A percentile compares a stretch with the other conserved stretches of the same genome.
These are phyloP conservation scores for Crataegus laevigata DNA, from an alignment of 306 rosid genomes.

Conservation along the genomic window DNA sequence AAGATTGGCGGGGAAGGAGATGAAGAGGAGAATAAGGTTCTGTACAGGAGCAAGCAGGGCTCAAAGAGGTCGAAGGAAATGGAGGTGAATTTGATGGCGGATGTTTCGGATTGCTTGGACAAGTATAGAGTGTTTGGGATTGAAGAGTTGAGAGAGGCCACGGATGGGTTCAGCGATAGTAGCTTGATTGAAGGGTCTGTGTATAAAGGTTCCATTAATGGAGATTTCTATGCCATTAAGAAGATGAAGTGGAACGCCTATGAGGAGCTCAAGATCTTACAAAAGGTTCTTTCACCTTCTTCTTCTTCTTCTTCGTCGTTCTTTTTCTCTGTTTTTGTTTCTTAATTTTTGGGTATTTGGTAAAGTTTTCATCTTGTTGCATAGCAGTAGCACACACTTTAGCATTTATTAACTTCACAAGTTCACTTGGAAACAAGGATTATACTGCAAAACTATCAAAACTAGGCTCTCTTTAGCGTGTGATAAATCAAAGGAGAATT, in stretches of 20 bases:
- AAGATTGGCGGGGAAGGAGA: conserved; percentile 11
- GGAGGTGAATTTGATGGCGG: conserved; percentile 66
- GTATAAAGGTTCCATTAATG: conserved; percentile 56
- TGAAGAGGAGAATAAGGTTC: conserved; percentile 23
- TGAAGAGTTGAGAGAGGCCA: conserved; percentile 61
- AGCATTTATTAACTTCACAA: background rate
- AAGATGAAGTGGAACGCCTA: conserved; percentile 95
- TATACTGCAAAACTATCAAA: background rate
- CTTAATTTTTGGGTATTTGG: background rate
- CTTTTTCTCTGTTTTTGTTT: background rate
- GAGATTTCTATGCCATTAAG: conserved; percentile 68
- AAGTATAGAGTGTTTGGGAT: conserved; percentile 73
- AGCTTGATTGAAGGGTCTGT: conserved; percentile 79
- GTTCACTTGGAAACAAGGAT: background rate
- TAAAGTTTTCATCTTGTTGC: too few species aligned
- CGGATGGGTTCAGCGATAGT: conserved; percentile 49
- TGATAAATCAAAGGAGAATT: too few species aligned
- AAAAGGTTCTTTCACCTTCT: conserved; percentile 48
- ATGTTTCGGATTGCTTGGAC: conserved; percentile 86
- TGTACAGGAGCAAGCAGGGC: conserved; percentile 16
- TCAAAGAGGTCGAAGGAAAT: conserved; percentile 14
- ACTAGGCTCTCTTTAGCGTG: background rate
- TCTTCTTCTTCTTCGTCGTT: background rate
- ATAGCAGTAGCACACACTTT: background rate
- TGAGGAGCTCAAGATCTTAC: conserved; percentile 96